Base-by-base conservation (phyloP, 2,329 filamentous ascomycete genomes). In the Arthrobotrys iridis region DNA sequence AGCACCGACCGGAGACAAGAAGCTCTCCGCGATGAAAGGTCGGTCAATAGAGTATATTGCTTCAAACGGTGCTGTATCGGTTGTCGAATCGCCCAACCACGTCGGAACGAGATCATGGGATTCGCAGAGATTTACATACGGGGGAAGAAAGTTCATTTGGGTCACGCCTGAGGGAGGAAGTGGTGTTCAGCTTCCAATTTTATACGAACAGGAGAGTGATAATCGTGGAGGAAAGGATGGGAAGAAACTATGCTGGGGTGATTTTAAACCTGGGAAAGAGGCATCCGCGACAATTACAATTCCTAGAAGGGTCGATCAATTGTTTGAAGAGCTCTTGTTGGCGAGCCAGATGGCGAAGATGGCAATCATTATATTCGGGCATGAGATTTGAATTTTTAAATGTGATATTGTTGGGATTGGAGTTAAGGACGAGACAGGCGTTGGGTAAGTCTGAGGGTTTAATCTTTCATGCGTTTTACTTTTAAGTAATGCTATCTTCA, bases 301-400 rank as follows among this genome's bases (percentile, higher is more conserved):
- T 35, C 22, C 43, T 3, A 57, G 55, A 13, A 43, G 33, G 3
- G 15, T 55, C n/a, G 65, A 55, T 35, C 65, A 70, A 37, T 24
- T 62, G 20, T 70, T 70, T 37, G 57, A 60, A 11, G 57, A 70
- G 35, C 11, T 70, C 1, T 28, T 70, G 13, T 6, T 70, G 3
- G 65, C 55, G 0, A 62, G 55, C 30, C 65, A 70, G 10, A 70
- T 70, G 57, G 46, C 65, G 13, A 70, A 70, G 18, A n/a, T 70
- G 33, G 65, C 65, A 5, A 48, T 70, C 3, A 62, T 70, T 37
- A 24, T 70, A 13, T 70, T 70, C 10, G 57, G 55, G 3, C 55
- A 70, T 37, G 65, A 62, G 33, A 45, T 48, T 24, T 62, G n/a
- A n/a, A n/a, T n/a, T n/a, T n/a, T n/a, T n/a, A n/a, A n/a, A n/a